phyloP scores from a whole-genome alignment of 208 protist genomes.

The Naegleria fowleri region DNA sequence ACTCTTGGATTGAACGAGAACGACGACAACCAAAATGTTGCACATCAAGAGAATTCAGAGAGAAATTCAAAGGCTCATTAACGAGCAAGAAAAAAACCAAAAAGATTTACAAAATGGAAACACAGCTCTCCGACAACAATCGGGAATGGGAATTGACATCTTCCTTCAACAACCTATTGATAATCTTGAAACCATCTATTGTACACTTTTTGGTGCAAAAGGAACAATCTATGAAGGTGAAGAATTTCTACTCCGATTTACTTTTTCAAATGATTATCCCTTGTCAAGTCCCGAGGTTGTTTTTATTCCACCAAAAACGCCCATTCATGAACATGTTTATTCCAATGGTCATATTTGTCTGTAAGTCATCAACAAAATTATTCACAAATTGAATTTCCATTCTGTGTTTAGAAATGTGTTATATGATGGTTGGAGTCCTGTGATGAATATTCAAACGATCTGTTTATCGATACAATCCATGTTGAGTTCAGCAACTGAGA shows the following conservation, averaged over 20 bases:
- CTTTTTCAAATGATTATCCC: background rate
- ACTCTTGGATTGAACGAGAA: too few species aligned
- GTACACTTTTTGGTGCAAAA: background rate
- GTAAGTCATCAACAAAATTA: too few species aligned
- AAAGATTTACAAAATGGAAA: background rate
- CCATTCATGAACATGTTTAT: constrained; percentile 22
- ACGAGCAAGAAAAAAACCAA: background rate
- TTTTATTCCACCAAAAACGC: background rate
- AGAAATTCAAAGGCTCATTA: background rate
- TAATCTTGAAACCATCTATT: background rate
- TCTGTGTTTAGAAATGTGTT: constrained; percentile 4
- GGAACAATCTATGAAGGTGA: background rate
- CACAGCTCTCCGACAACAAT: background rate
- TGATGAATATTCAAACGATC: background rate
- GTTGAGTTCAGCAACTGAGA: background rate
- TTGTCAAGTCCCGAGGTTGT: background rate
- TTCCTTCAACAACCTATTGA: background rate
- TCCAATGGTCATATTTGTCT: constrained; percentile 17
- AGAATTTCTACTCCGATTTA: background rate
- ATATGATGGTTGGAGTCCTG: constrained; percentile 17
- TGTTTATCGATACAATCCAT: background rate
- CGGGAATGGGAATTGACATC: background rate
- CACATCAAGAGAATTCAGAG: background rate
- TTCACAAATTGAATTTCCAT: too few species aligned
- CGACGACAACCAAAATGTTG: too few species aligned